Base-by-base conservation (phyloP, 2,329 filamentous ascomycete genomes). In the Talaromyces rugulosus region DNA sequence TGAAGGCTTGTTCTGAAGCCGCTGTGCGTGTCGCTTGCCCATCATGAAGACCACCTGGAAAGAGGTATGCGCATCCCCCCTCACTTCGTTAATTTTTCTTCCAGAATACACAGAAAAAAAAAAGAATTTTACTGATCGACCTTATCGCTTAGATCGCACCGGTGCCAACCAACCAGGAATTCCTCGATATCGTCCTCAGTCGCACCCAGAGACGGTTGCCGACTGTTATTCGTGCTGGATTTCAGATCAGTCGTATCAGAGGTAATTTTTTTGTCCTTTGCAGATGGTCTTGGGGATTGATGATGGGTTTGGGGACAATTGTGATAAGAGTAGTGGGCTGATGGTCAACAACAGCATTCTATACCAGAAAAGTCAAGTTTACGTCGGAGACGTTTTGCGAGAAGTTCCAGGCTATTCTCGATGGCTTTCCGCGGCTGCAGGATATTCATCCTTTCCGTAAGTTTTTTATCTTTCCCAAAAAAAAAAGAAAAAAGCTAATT, bases 331-430 rank as follows among this genome's bases (percentile, higher is more conserved):
- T n/a, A 50, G 27, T 34, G 11, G 30, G 18, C 58, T 60, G 30
- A 55, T 34, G 7, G n/a, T 16, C 16, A 50, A 42, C 27, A 59
- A 62, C 67, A 88, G 89, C 87, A 56, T 98, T 98, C 81, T 98
- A 98, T 79, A 97, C 94, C 53, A 85, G 95, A 76, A 98, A 98
- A 80, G 93, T 97, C 84, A 98, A 98, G 80, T 99, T 92, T 80
- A 97, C 95, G 5, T 89, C 94, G 74, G 95, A 99, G 81, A 98
- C 94, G 50, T 97, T 97, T 78, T 88, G 88, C 67, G 95, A 99
- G 77, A 98, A 98, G 80, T 87, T 99, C 68, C 87, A 87, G 68
- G 86, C 88, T 64, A 97, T 97, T 72, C 87, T 98, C 72, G 91
- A 96, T 77, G 91, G 90, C 70, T 97, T 99, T 73, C 95, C 95